Evolutionary conservation across 2,329 filamentous ascomycete genomes (phyloP).

Genomic region (Neoscytalidium dimidiatum): DNA sequence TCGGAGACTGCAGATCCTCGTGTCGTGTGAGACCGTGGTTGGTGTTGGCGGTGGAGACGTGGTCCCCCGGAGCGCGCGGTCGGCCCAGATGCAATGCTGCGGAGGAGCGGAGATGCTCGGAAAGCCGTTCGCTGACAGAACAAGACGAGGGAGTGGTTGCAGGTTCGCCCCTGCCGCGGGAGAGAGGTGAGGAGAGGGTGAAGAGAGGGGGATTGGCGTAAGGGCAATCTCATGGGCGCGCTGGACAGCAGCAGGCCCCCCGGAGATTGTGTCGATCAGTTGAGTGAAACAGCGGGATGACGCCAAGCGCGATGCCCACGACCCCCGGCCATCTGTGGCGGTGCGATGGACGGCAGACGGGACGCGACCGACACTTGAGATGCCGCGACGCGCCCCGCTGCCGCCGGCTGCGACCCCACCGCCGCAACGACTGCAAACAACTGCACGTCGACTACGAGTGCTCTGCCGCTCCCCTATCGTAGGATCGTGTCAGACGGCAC

Average conservation of each 20-base stretch:
- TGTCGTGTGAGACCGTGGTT: neutral
- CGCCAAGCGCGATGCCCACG: neutral
- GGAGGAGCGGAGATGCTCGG: neutral
- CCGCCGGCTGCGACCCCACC: neutral
- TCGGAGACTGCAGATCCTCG: slow-evolving; percentile 12
- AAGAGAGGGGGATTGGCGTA: slow-evolving; percentile 15
- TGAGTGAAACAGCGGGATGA: slow-evolving; percentile 15
- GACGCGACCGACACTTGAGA: neutral
- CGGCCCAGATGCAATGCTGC: neutral
- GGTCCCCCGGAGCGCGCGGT: neutral
- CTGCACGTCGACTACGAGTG: neutral
- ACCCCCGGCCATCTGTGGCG: neutral
- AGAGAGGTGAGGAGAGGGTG: neutral
- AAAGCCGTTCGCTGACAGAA: neutral
- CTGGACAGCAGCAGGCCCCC: slow-evolving; percentile 11
- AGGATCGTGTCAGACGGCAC: no score
- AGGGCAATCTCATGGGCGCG: slow-evolving; percentile 8
- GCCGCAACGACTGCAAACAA: neutral
- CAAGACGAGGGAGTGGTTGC: slow-evolving; percentile 1
- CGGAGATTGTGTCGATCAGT: slow-evolving; percentile 13
- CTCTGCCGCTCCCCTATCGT: neutral
- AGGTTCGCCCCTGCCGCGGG: slow-evolving; percentile 11
- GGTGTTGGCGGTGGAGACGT: slow-evolving; percentile 9
- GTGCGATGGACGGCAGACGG: neutral
- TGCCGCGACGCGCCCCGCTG: neutral